Evolutionary conservation across 148 eudicot species (phyloP), one percentile per base, ranked within the genome.

Genomic region (Suaeda aralocaspica): DNA sequence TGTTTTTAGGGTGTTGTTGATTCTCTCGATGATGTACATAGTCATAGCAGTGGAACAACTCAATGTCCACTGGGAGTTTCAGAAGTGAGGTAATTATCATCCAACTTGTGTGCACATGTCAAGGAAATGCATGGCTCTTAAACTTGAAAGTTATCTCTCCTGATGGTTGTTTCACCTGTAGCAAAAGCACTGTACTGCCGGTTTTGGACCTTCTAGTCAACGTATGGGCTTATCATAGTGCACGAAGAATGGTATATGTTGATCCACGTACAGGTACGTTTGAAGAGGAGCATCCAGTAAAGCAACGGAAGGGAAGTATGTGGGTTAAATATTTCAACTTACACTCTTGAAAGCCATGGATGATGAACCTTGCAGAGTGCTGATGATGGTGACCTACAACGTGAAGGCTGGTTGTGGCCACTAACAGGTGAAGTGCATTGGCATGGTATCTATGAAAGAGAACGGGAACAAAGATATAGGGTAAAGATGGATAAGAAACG

Each of bases 141-240:
- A 62, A 12, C 6, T 4, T 41, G 19, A 42, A 24, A 3, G 2
- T 34, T 31, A 41, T n/a, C 41, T 8, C 31, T 39, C 5, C 11
- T 41, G 6, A 21, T 15, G 56, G 62, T 10, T 42, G 1, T 19
- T 41, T 45, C 30, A 55, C 1, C 12, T 66, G 76, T 95, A 94
- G 99, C 84, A 81, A 78, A 81, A 76, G 77, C 89, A 91, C 50
- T 94, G 99, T 94, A 91, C 67, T 94, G 99, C 75, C 88, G 97
- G 36, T 94, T 36, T 61, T 89, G 77, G 97, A 91, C 78, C 82
- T 87, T 71, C 72, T 94, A 42, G 96, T 94, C 70, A 94, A 94
- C 72, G 99, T 94, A 4, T 94, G 99, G 99, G 97, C 96, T n/a
- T 94, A 94, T 78, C 99, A 94, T 59, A 89, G 99, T 82, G 97